Conservation (phyloP, 2,329 filamentous ascomycete genomes). For the Paecilomyces variotii region DNA sequence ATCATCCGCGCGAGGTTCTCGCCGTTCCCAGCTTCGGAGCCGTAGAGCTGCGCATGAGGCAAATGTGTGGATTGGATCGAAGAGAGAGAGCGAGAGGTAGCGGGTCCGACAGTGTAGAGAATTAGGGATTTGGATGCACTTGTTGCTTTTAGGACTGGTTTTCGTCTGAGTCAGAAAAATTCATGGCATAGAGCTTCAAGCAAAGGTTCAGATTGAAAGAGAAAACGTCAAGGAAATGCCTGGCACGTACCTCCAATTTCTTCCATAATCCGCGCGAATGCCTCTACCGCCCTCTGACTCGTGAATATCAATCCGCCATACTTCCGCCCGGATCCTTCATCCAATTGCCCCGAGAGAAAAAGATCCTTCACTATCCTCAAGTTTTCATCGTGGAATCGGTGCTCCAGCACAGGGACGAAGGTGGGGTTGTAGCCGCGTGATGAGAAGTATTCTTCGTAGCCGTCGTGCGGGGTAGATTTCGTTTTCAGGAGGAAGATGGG, state of each 20-base stretch:
- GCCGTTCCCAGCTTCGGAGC: conserved; percentile 76
- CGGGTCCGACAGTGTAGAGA: conserved; percentile 43
- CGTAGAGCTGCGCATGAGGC: conserved; percentile 57
- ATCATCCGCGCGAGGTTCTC: conserved; percentile 73
- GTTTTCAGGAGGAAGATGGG: conserved; percentile 43
- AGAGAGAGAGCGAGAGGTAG: conserved; percentile 57
- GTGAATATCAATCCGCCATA: conserved; percentile 45
- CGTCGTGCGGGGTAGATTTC: conserved; percentile 36
- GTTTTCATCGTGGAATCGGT: conserved; percentile 31
- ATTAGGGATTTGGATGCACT: conserved; percentile 18
- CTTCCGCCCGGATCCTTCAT: conserved; percentile 7
- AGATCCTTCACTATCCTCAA: conserved; percentile 26
- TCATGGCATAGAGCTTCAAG: background rate
- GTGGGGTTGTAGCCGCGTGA: conserved; percentile 22
- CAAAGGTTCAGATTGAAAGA: background rate
- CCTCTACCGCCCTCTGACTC: conserved; percentile 42
- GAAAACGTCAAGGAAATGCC: background rate
- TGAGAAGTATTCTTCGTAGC: conserved; percentile 39
- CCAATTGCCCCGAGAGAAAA: conserved; percentile 25
- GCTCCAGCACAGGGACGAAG: conserved; percentile 42
- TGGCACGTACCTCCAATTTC: conserved; percentile 20
- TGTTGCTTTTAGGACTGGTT: conserved; percentile 2
- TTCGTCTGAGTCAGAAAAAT: background rate
- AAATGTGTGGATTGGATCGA: conserved; percentile 35
- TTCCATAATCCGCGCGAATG: conserved; percentile 29